Conservation (phyloP, 148 eudicot genomes). For the Arbutus unedo region DNA sequence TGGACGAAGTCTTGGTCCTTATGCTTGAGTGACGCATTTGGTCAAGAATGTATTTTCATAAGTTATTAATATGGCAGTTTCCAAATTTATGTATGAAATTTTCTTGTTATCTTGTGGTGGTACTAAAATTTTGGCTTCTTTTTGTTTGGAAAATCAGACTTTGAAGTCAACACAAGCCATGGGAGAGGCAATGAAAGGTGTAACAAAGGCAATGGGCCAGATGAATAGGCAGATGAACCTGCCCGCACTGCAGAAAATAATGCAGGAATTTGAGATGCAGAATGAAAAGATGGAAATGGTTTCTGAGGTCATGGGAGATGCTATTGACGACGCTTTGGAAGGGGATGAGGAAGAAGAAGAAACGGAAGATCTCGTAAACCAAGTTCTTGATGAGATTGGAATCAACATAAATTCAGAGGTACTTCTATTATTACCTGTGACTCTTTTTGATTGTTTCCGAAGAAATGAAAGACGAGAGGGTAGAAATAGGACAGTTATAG, state of each 20-base stretch:
- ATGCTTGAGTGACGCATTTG: not conserved
- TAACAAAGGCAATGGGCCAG: conserved; percentile 98
- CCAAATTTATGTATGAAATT: not conserved
- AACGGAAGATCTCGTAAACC: conserved; percentile 90
- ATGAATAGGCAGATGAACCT: conserved; percentile 99
- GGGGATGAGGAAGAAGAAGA: conserved; percentile 98
- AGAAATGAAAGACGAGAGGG: no score
- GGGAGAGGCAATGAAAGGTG: conserved; percentile 99
- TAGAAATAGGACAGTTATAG: no score
- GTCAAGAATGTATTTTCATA: not conserved
- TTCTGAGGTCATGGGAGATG: conserved; percentile 92
- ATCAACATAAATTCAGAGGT: conserved; percentile 86
- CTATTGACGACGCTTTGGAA: conserved; percentile 98
- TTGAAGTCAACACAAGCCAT: conserved; percentile 98
- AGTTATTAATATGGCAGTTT: not conserved
- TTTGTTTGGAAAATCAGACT: conserved; percentile 42
- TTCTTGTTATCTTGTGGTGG: not conserved
- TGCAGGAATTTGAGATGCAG: conserved; percentile 98
- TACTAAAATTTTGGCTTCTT: not conserved
- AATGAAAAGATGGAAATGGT: conserved; percentile 96
- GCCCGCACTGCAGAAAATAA: conserved; percentile 86
- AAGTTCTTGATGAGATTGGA: conserved; percentile 97
- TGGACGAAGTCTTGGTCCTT: conserved; percentile 1
- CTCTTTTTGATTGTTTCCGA: no score
- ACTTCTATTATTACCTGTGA: not conserved